Evolutionary conservation across 208 protist genomes (phyloP), one percentile per base, ranked within the genome.

Genomic region (Angomonas ambiguus): DNA sequence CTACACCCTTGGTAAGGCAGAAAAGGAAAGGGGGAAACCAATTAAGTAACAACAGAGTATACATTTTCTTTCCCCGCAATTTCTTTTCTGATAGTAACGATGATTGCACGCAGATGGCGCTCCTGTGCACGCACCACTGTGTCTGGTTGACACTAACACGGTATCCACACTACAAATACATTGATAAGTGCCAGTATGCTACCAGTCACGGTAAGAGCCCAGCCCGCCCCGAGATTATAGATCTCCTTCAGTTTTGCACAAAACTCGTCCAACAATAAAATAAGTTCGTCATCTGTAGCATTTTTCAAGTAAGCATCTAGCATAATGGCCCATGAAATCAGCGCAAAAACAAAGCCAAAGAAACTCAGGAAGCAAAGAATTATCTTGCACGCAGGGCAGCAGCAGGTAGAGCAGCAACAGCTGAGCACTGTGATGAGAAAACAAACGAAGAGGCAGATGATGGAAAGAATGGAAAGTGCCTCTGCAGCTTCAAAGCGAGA

Each of bases 391-490:
- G 70, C 79, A 42, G 55, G 68, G 58, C 74, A 38, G 72, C 74
- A 79, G 18, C 28, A 27, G 32, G n/a, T n/a, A n/a, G 67, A 80
- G 78, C 73, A 87, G 67, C 75, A 87, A 38, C 69, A 60, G 45
- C 41, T 35, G 3, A 85, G 32, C 30, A 74, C 35, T 18, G 67
- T 66, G 1, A 79, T 55, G 2, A 76, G 2, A 20, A 20, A 28
- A 3, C 53, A 48, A 8, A 71, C 41, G 20, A 28, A 61, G 35
- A 63, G 68, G 2, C 62, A 32, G 8, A 69, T 8, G 32, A 72
- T 72, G 34, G 67, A 45, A 33, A 85, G 71, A 18, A 90, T 74
- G 20, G 74, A 71, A 5, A 77, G 78, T 20, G 56, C 72, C 62
- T 81, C 59, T 1, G 78, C 75, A 0, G 66, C 70, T 33, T 74